phyloP scores from a whole-genome alignment of 208 protist species.

The Phytomonas francai region DNA sequence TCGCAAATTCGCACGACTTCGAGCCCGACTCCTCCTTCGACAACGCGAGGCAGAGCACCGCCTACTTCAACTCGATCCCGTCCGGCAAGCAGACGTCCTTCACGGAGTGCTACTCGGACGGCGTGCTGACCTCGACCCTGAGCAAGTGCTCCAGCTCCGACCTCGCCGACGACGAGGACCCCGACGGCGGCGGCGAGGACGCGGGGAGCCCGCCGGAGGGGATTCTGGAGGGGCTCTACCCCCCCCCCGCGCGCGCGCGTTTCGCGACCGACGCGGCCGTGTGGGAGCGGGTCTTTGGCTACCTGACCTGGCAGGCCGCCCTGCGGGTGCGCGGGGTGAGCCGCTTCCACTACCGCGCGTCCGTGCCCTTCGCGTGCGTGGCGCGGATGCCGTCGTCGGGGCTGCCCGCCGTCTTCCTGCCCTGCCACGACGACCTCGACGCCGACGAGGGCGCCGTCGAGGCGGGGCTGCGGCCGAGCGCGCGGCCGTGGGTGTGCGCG shows the following conservation, averaged over 20 bases:
- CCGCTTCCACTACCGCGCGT: slow-evolving; percentile 31
- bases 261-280: slow-evolving; percentile 17
- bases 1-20: slow-evolving; percentile 30
- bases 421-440: slow-evolving; percentile 57
- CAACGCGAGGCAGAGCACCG: slow-evolving; percentile 18
- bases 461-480: slow-evolving; percentile 18
- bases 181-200: not conserved
- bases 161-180: slow-evolving; percentile 10
- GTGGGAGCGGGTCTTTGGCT: slow-evolving; percentile 37
- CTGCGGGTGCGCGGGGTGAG: slow-evolving; percentile 40
- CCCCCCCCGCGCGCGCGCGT: not conserved
- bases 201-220: not conserved
- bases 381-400: slow-evolving; percentile 29
- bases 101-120: slow-evolving; percentile 23
- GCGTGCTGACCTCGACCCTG: slow-evolving; percentile 33
- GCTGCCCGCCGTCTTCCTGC: slow-evolving; percentile 53
- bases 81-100: slow-evolving; percentile 21
- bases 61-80: slow-evolving; percentile 23
- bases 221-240: not conserved
- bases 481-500: slow-evolving; percentile 16
- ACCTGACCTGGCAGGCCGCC: slow-evolving; percentile 36
- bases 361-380: slow-evolving; percentile 33
- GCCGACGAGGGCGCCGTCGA: slow-evolving; percentile 32
- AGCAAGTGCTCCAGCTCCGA: slow-evolving; percentile 17
- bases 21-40: slow-evolving; percentile 19